Conservation (phyloP, 768 basidiomycete species). For the Astraeus odoratus region DNA sequence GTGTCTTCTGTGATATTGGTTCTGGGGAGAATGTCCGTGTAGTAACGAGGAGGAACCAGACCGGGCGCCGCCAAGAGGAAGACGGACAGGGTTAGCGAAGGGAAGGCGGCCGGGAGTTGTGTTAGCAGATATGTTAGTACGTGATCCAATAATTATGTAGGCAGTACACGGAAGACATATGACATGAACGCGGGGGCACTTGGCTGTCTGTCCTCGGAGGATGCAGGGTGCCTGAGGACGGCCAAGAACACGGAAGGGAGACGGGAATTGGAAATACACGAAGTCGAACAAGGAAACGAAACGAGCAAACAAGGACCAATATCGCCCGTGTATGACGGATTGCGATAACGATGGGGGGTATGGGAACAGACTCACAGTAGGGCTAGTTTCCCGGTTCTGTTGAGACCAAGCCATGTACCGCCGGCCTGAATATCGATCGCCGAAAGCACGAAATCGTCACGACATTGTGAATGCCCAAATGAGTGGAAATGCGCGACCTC, state of each 20-base stretch:
- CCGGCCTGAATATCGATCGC: constrained; percentile 69
- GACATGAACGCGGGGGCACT: no score
- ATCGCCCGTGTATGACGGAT: not conserved
- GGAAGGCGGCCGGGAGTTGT: not conserved
- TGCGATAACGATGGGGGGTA: not conserved
- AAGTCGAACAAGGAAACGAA: not conserved
- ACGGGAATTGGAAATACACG: not conserved
- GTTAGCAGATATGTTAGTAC: not conserved
- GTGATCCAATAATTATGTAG: not conserved
- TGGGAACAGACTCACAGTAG: constrained; percentile 50
- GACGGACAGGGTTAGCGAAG: not conserved
- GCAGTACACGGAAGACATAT: not conserved
- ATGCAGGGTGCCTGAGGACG: not conserved
- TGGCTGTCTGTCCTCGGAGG: not conserved
- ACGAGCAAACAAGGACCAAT: not conserved
- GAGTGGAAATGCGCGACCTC: constrained; percentile 59
- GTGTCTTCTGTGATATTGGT: constrained; percentile 78
- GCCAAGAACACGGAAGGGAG: constrained; percentile 5
- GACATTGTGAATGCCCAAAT: constrained; percentile 33
- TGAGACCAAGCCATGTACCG: constrained; percentile 80
- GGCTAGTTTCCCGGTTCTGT: constrained; percentile 56
- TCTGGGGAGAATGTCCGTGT: constrained; percentile 38
- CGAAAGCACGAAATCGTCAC: constrained; percentile 44
- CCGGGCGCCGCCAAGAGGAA: not conserved
- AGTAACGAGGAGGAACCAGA: not conserved